These are phyloP conservation scores for Tricholoma sp. DNA, from an alignment of 768 basidiomycete species.

Conservation along the genomic window DNA sequence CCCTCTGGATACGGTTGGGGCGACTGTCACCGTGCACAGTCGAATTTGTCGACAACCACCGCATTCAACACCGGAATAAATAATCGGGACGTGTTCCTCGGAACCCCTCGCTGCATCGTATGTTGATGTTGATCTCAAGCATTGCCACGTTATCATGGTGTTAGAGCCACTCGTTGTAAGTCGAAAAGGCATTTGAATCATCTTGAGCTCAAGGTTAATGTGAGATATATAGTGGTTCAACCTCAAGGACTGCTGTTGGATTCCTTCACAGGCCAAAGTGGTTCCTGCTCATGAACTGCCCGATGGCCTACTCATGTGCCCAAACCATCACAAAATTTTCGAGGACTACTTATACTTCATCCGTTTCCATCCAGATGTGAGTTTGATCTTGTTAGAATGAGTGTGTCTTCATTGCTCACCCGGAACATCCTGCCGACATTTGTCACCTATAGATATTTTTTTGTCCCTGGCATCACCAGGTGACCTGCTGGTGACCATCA, in stretches of 20 bases:
- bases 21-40: constrained; percentile 11
- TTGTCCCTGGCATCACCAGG: no score
- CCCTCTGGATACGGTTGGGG: constrained; percentile 16
- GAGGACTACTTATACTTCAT: constrained; percentile 20
- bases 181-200: constrained; percentile 4
- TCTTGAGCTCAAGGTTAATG: constrained; percentile 7
- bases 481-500: no score
- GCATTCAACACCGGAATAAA: constrained; percentile 16
- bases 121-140: no score
- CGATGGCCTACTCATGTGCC: constrained; percentile 20
- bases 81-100: constrained; percentile 17
- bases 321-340: constrained; percentile 13
- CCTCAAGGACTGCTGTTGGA: constrained; percentile 17
- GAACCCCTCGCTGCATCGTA: background rate
- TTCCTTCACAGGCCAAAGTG: constrained; percentile 15
- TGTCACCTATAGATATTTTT: no score
- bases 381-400: no score
- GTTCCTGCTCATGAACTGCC: constrained; percentile 17
- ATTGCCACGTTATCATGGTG: background rate
- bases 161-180: background rate
- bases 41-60: constrained; percentile 14
- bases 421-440: no score
- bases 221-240: constrained; percentile 18
- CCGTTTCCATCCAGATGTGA: constrained; percentile 21
- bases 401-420: no score